Evolutionary conservation across 805 yeast species (phyloP), one percentile per base, ranked within the genome.

Genomic region (Ogataea chonburiensis): DNA sequence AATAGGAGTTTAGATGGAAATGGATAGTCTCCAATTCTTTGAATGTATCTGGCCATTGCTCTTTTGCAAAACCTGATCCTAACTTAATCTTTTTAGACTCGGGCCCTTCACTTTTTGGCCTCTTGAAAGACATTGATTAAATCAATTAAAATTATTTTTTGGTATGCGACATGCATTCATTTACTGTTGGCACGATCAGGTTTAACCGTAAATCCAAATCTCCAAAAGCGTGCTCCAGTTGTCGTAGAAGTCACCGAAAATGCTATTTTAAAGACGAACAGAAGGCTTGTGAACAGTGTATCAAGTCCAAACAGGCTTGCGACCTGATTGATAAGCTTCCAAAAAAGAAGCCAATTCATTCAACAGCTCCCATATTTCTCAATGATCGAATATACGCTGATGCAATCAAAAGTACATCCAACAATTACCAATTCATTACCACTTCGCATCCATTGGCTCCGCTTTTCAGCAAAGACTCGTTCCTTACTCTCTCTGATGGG

Each of bases 1-100:
- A 79, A 40, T 77, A 73, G 0, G 85, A 77, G 47, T 75, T 76
- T 33, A 77, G 49, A 41, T 77, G 57, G 50, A 71, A 73, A 47
- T 75, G 78, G 9, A 76, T 67, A 16, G 58, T 56, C 29, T 67
- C 70, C 11, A 77, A 55, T 34, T 71, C 73, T 38, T 57, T 50
- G 19, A 72, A 62, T 13, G 42, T 45, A 4, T 42, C 46, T 4
- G 67, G 60, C 58, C 64, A 53, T 4, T 38, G 31, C 3, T 28
- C 34, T 19, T 38, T 45, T n/a, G 27, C 28, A 15, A 24, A 17
- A 5, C 14, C 33, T 4, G 15, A 25, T 2, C 21, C 29, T n/a
- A 16, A 9, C 17, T 32, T 28, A 6, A n/a, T 19, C 18, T 17
- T 36, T 27, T 35, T 45, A 24, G 31, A n/a, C 14, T 31, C 31